Percentiles rank a stretch among this genome's conserved stretches.
Evolutionary conservation across 2,329 filamentous ascomycete species (phyloP).

Genomic region (Colletotrichum filicis): DNA sequence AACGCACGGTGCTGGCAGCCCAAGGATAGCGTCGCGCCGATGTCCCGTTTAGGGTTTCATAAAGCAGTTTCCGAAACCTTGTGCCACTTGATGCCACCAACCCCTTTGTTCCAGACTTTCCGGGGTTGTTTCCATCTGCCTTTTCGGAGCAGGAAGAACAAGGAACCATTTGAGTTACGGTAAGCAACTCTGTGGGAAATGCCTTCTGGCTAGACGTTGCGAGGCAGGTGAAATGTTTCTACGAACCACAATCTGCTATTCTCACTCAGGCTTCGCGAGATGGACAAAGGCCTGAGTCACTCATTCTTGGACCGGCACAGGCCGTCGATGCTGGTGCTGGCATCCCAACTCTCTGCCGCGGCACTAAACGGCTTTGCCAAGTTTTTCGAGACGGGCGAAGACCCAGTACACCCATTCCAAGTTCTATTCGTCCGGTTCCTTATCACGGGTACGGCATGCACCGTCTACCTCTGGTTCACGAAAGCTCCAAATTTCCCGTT

Average conservation of each 20-base stretch:
- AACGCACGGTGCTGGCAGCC: neutral
- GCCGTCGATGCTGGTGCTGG: conserved; percentile 17
- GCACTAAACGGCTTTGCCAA: conserved; percentile 27
- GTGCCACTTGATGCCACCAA: neutral
- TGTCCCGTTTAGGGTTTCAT: conserved; percentile 9
- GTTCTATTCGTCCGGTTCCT: conserved; percentile 30
- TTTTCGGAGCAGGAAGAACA: conserved; percentile 16
- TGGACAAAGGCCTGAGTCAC: conserved; percentile 16
- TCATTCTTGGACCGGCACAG: conserved; percentile 25
- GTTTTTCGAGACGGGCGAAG: conserved; percentile 13
- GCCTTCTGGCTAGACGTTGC: neutral
- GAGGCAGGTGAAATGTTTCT: neutral
- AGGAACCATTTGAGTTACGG: neutral
- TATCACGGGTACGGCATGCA: conserved; percentile 11
- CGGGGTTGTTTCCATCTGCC: neutral
- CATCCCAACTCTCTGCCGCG: conserved; percentile 21
- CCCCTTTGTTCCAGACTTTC: neutral
- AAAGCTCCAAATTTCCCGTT: conserved; percentile 1
- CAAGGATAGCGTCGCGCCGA: neutral
- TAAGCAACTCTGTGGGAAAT: neutral
- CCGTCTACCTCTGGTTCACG: neutral
- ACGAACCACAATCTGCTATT: neutral
- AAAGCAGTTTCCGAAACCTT: conserved; percentile 23
- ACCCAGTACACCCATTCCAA: conserved; percentile 26
- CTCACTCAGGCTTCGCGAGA: neutral